Conservation (phyloP, 768 basidiomycete species). For the Lepiota venenata region DNA sequence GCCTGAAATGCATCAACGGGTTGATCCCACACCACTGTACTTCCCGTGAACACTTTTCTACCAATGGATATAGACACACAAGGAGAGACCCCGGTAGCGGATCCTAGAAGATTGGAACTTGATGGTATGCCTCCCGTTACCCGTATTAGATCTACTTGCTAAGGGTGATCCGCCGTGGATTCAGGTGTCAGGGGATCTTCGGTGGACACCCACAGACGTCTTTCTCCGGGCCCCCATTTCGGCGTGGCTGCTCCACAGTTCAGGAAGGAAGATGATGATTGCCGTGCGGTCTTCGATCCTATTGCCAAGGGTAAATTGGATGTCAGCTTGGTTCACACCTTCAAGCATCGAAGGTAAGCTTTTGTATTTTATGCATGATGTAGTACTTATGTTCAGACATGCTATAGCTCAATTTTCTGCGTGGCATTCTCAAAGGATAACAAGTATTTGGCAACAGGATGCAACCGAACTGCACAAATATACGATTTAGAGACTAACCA, state of each 20-base stretch:
- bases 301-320: conserved; percentile 69
- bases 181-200: background rate
- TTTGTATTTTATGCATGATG: conserved; percentile 13
- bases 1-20: too few species aligned
- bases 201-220: conserved; percentile 12
- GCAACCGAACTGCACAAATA: conserved; percentile 94
- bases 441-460: conserved; percentile 89
- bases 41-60: too few species aligned
- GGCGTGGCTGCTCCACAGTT: conserved; percentile 45
- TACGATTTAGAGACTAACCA: conserved; percentile 88
- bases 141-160: background rate
- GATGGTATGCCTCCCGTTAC: too few species aligned
- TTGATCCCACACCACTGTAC: too few species aligned
- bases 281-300: conserved; percentile 85
- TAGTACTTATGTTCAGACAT: background rate
- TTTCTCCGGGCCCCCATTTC: conserved; percentile 39
- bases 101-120: too few species aligned
- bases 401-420: conserved; percentile 65
- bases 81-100: too few species aligned
- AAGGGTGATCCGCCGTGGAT: background rate
- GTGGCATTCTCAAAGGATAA: conserved; percentile 95
- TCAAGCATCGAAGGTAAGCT: conserved; percentile 77
- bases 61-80: too few species aligned
- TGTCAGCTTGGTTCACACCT: conserved; percentile 72
- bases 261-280: conserved; percentile 72